These are phyloP conservation scores for Pulveroboletus ravenelii DNA, from an alignment of 768 basidiomycete species.

Conservation along the genomic window DNA sequence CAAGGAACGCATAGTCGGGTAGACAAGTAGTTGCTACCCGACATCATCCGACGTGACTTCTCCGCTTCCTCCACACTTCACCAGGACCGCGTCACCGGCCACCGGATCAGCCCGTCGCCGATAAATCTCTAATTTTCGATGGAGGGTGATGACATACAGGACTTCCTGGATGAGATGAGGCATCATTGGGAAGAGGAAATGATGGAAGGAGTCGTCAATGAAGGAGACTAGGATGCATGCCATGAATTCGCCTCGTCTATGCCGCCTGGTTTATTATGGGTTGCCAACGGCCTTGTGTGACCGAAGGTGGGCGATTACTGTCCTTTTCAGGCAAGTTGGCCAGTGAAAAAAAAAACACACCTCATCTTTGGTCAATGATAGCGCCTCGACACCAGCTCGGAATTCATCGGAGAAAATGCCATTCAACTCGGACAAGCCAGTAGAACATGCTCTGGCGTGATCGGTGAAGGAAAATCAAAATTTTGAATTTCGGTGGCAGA, in stretches of 20 bases:
- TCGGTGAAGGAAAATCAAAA: too few species aligned
- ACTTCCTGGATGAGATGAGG: conserved; percentile 53
- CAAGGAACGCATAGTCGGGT: conserved; percentile 45
- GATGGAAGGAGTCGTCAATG: conserved; percentile 48
- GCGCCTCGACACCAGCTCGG: too few species aligned
- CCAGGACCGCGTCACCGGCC: conserved; percentile 90
- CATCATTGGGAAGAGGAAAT: conserved; percentile 50
- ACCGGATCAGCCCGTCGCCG: conserved; percentile 75
- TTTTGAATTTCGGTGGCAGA: too few species aligned
- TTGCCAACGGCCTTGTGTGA: background rate
- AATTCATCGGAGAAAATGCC: too few species aligned
- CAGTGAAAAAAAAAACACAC: too few species aligned
- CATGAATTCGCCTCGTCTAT: background rate
- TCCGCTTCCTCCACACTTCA: background rate
- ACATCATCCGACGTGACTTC: background rate
- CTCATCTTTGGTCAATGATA: too few species aligned
- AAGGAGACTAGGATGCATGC: conserved; percentile 7
- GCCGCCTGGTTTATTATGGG: background rate
- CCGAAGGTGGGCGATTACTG: background rate
- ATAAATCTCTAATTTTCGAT: conserved; percentile 62
- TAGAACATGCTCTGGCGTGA: too few species aligned
- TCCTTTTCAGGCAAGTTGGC: too few species aligned
- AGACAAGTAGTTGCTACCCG: background rate
- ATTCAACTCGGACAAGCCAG: too few species aligned
- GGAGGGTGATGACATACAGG: conserved; percentile 59